Evolutionary conservation across 2,329 filamentous ascomycete species (phyloP), one percentile per base, ranked within the genome.

Genomic region (Pestalotiopsis sp.): DNA sequence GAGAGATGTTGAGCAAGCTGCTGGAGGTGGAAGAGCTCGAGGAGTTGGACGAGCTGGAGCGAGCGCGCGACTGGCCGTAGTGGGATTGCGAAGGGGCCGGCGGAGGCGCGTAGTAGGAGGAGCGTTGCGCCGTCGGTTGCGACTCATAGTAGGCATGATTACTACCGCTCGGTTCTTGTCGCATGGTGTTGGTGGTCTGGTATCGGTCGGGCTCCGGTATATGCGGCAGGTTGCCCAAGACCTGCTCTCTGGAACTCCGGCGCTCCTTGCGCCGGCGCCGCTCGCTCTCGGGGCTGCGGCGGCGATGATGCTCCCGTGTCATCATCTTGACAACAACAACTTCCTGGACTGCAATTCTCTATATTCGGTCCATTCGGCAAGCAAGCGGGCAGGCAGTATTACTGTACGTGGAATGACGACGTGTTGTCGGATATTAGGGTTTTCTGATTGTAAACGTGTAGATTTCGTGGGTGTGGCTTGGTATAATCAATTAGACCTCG

Each of bases 1-100:
- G 85, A 63, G 91, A 92, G 66, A 93, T 90, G 74, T 93, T 91
- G 66, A 93, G 79, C 68, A 90, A 84, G 1, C 90, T 91, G 17
- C 85, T 86, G 17, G 86, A 87, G 57, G 86, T 86, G 31, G 80
- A 77, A 13, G 76, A 75, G 25, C 72, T 73, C 14, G 73, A 79
- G 20, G 65, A 62, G 45, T 58, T 61, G 17, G 23, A 57, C 3
- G 75, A 70, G 66, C 70, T 77, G 60, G 80, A 82, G 64, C 76
- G 71, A 64, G 75, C 75, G 66, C 75, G 72, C 71, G 73, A 69
- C 72, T 69, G 49, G 45, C 63, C 36, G n/a, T 64, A 49, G 25
- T 61, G 61, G n/a, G 61, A 64, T 49, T 49, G 17, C 61, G 61
- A 38, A 23, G 36, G 36, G 7, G 23, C n/a, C 14, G 17, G 61